Base-by-base conservation (phyloP, 2,329 filamentous ascomycete genomes). In the Fonsecaea erecta region DNA sequence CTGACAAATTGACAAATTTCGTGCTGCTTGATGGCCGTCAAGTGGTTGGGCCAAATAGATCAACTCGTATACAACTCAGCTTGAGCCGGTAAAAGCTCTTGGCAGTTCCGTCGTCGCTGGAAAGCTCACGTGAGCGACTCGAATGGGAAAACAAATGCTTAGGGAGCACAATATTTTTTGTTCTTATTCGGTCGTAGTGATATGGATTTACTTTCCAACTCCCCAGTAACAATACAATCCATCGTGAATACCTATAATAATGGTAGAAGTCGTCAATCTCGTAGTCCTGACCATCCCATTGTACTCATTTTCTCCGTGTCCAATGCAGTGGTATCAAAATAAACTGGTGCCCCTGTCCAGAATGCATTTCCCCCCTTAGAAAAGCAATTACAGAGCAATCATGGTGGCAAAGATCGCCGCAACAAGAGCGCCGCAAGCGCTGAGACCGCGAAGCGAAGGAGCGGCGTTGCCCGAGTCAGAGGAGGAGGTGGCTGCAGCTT, bases 381-480 rank as follows among this genome's bases (percentile, higher is more conserved):
- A 48, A 18, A 24, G 43, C 43, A 48, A 48, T 65, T 66, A 72
- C 69, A 72, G 66, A 21, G 65, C 66, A 57, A 72, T 24, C 69
- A 72, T 72, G 34, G 68, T 62, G 46, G 57, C 69, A 51, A 72
- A 71, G 40, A 72, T 64, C 46, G 66, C 68, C 18, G 64, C 70
- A 48, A 64, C 66, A 16, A 71, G 55, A 35, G 68, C 68, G 59
- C 68, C 69, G 57, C 64, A 70, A 48, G 67, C 60, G 30, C 64
- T 35, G 14, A 72, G 35, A 43, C 70, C 68, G 11, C 59, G 69
- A 46, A 62, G 55, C 26, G 65, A 70, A 40, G 62, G 57, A 52
- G 62, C 63, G 14, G 67, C 63, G 60, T 61, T 69, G 37, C 58
- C 69, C 18, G 68, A 68, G 46, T 52, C 58, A 18, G 58, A 48